Base-by-base conservation (phyloP, 495 filamentous ascomycete species). In the Bacidia gigantensis region DNA sequence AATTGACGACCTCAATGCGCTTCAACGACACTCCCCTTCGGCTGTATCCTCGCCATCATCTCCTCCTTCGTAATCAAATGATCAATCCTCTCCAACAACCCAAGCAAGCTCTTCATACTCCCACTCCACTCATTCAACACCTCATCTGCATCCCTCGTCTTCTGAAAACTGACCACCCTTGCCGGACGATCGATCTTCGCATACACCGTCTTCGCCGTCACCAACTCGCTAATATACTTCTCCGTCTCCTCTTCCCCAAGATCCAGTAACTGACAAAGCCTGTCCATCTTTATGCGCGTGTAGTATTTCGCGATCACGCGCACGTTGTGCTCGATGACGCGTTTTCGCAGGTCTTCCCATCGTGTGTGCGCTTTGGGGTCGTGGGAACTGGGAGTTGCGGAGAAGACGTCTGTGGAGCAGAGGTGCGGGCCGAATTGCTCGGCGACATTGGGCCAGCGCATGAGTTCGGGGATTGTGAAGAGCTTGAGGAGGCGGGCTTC, bases 61-160 rank as follows among this genome's bases (percentile, higher is more conserved):
- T 97, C 93, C 73, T 97, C 93, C 79, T 97, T 98, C 49, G 92
- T 97, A 61, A 98, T 98, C 65, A 98, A 72, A 70, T 98, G 92
- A 67, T 97, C 92, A 56, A 98, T 90, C 43, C 92, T 75, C 73
- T 98, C 92, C 65, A 98, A 63, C 55, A 93, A 68, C 11, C 89
- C 93, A 52, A 98, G 73, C 55, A 98, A 71, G 63, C 83, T 92
- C 84, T 94, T 96, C 93, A 98, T 95, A 63, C 95, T 90, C 60
- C 82, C 85, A 67, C 89, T 95, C 92, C 92, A 98, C 66, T 96
- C 93, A 67, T 97, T 97, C 66, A 98, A 70, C 49, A 95, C 83
- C 65, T 98, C 92, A 66, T 97, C 92, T n/a, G 89, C 87, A 69
- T 93, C 87, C 58, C 90, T 78, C 43, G 86, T 84, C 72, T 93